These are phyloP conservation scores for Stagonosporopsis cucurbitacearum DNA, from an alignment of 2,329 filamentous ascomycete species.

Conservation along the genomic window DNA sequence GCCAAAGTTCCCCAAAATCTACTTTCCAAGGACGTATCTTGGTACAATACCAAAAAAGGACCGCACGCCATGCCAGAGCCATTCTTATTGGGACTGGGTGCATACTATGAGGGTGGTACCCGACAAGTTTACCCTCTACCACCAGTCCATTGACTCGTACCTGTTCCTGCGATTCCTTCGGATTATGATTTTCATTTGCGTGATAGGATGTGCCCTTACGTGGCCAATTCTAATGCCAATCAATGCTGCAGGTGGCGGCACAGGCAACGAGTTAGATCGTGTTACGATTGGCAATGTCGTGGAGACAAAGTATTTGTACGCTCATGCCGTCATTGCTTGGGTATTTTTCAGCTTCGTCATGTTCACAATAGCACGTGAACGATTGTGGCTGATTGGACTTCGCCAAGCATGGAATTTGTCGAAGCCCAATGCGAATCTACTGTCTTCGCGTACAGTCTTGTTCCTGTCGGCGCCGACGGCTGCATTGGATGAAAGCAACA, in stretches of 20 bases:
- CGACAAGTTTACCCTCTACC: slow-evolving; percentile 83
- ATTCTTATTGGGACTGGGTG: slow-evolving; percentile 51
- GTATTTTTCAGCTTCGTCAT: slow-evolving; percentile 86
- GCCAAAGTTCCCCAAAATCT: slow-evolving; percentile 53
- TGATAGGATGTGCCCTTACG: slow-evolving; percentile 82
- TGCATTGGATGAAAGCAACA: slow-evolving; percentile 77
- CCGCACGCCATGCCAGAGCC: slow-evolving; percentile 49
- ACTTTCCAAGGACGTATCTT: slow-evolving; percentile 54
- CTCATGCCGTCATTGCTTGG: slow-evolving; percentile 81
- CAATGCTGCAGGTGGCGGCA: slow-evolving; percentile 80
- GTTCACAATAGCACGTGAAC: slow-evolving; percentile 85
- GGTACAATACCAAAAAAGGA: slow-evolving; percentile 52
- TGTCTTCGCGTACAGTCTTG: slow-evolving; percentile 89
- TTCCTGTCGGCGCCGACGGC: slow-evolving; percentile 82
- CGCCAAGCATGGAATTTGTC: slow-evolving; percentile 91
- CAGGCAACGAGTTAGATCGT: slow-evolving; percentile 71
- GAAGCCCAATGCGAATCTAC: slow-evolving; percentile 79
- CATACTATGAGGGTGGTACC: slow-evolving; percentile 60
- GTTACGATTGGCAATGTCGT: slow-evolving; percentile 80
- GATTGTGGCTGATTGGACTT: slow-evolving; percentile 89
- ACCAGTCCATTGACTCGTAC: slow-evolving; percentile 91
- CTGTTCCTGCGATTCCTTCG: slow-evolving; percentile 89
- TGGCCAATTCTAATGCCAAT: slow-evolving; percentile 90
- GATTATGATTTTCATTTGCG: slow-evolving; percentile 76
- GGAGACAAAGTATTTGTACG: slow-evolving; percentile 70